Evolutionary conservation across 805 yeast species (phyloP), one percentile per base, ranked within the genome.

Genomic region (Nakazawaea ambrosiae): DNA sequence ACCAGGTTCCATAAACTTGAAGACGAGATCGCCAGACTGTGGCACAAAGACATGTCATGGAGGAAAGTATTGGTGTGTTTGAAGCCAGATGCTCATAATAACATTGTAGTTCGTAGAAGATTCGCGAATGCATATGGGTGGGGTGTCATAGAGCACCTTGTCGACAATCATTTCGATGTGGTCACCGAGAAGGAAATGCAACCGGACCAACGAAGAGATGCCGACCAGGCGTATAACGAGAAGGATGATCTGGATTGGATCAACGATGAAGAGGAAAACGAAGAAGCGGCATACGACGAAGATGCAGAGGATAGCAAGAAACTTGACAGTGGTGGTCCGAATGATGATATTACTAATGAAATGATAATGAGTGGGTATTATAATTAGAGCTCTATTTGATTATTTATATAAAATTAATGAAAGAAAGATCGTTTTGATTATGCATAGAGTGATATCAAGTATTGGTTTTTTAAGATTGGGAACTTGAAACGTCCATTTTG

Each of bases 61-160:
- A 65, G 97, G 31, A 90, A 90, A 58, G 96, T 92, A 3, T 60
- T 92, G 20, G 96, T 89, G 1, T 77, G 77, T 30, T 61, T 92
- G 45, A 73, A 78, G 45, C 96, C 97, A 0, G 98, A 90, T 56
- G 96, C 98, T 0, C 98, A 90, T 53, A 90, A 90, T 51, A 90
- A 88, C 51, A 88, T 92, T 20, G 69, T 86, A 20, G 97, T 90
- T 1, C 66, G 98, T 45, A 68, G 98, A 47, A 63, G 85, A 44
- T 92, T 85, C 64, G 81, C 94, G 5, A 90, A 90, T 59, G 92
- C 96, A 0, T 89, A 81, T 59, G 98, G 98, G 2, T 87, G 96
- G 92, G 86, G 84, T 1, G 95, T 87, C 0, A 68, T 90, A n/a
- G 81, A 80, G 31, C 96, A 90, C 56, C 50, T 89, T 46, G 84